Base-by-base conservation (phyloP, 2,329 filamentous ascomycete species). In the Sporothrix humicola region DNA sequence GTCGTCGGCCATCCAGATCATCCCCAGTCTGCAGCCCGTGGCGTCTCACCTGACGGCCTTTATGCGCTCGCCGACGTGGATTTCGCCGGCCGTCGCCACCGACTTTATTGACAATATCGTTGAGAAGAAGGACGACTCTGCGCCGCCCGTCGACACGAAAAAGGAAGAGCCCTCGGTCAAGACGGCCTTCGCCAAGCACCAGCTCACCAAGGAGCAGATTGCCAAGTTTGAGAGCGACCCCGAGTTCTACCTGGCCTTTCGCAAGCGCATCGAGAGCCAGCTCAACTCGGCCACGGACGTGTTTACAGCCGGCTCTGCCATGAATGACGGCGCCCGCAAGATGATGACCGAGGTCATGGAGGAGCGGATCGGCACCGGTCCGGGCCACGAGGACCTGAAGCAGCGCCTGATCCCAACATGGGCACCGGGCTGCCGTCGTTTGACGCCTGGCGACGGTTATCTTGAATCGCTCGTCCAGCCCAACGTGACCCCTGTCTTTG, bases 1-100 rank as follows among this genome's bases (percentile, higher is more conserved):
- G 0, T 79, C 80, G 3, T 79, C 80, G 0, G 79, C 76, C 0
- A 73, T 81, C 0, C 81, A 82, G 72, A 77, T 79, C 48, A 75
- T 80, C 1, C 79, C 78, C 5, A 65, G 48, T 12, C 73, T 78
- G 31, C 76, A 76, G 72, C 73, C 74, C 4, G 46, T 42, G 15
- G 73, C 70, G 17, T 58, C 42, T 3, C 58, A 61, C 26, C 10
- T 66, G 9, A 66, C 42, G 42, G 63, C 46, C 4, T 66, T 66
- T 17, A 66, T 66, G 63, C 63, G 63, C 20, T 66, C 63, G 10
- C 63, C 63, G 12, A 66, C 63, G 10, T 66, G 63, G 63, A 66
- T 66, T 12, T 46, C 63, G 8, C 63, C 63, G 17, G 63, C 63
- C 5, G 58, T 61, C 6, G 58, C 58, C 8, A 61, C 58, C 15